Evolutionary conservation across 2,329 filamentous ascomycete genomes (phyloP), one percentile per base, ranked within the genome.

Genomic region (Neofusicoccum kwambonambiense): DNA sequence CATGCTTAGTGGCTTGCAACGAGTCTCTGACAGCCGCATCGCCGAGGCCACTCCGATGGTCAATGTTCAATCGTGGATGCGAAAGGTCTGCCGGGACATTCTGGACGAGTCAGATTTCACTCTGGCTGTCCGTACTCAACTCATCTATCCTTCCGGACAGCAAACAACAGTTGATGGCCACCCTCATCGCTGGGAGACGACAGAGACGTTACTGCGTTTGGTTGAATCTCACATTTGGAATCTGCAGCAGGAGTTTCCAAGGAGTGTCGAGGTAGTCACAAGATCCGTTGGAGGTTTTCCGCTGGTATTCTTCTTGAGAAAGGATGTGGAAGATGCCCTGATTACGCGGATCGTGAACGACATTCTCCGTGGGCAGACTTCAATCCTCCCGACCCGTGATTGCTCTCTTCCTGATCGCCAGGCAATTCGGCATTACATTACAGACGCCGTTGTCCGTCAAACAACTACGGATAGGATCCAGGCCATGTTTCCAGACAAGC

Each of bases 1-100:
- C 72, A 85, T 84, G 69, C 77, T 90, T 1, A 87, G 86, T 65
- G 86, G 86, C 0, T 70, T 86, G 0, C 86, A 90, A 67, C 80
- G 81, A 1, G 71, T 89, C 0, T 80, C 82, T 0, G 83, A 88
- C 52, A 73, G 74, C 1, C 74, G 79, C 2, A 62, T 79, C 0
- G 61, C 72, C 0, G 75, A 82, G 39, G 82, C 84, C 0, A 71
- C 68, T 0, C 69, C 68, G 1, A 85, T 90, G 81, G 75, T 88
- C 2, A 71, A 74, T 0, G 78, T 80, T 0, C 84, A 89, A 34
- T 65, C 72, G 0, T 86, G 83, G 77, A 71, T 90, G 5, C 76
- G 83, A 2, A 65, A 66, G 0, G 70, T 77, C 1, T 84, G 81
- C 2, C 81, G 88, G 0, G 88, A 91, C 69, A 78, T 91, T 0